Percentiles rank a stretch among this genome's conserved stretches.
Evolutionary conservation across 352 stramenopile species (phyloP).

Genomic region (Phytophthora citrophthora): DNA sequence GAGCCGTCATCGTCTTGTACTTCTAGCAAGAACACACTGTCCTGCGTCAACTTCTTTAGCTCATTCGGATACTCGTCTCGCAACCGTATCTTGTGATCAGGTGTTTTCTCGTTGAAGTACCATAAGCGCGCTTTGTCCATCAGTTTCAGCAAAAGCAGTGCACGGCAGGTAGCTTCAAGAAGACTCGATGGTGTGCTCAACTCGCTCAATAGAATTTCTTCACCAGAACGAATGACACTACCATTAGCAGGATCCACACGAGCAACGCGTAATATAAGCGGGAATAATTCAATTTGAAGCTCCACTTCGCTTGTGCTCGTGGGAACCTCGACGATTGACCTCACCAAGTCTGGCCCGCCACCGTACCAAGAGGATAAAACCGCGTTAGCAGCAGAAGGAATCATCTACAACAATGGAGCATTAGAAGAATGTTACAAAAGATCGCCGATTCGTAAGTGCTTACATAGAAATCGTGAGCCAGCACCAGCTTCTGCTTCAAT

Average conservation of each 20-base stretch:
- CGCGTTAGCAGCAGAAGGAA: slow-evolving; percentile 69
- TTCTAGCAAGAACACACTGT: slow-evolving; percentile 84
- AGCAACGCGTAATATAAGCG: slow-evolving; percentile 78
- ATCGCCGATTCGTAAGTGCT: slow-evolving; percentile 17
- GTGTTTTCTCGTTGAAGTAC: slow-evolving; percentile 81
- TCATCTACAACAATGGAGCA: slow-evolving; percentile 45
- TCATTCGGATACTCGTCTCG: slow-evolving; percentile 50
- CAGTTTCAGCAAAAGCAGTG: slow-evolving; percentile 71
- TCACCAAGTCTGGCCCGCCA: slow-evolving; percentile 71
- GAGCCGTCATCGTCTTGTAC: slow-evolving; percentile 86
- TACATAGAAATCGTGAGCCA: slow-evolving; percentile 83
- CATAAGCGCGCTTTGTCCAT: slow-evolving; percentile 80
- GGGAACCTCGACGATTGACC: slow-evolving; percentile 54
- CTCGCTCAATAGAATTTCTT: slow-evolving; percentile 76
- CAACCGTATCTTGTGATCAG: slow-evolving; percentile 73
- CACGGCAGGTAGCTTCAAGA: slow-evolving; percentile 77
- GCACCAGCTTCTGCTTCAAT: slow-evolving; percentile 75
- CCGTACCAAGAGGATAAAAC: slow-evolving; percentile 83
- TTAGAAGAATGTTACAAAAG: slow-evolving; percentile 1
- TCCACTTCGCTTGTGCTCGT: slow-evolving; percentile 27
- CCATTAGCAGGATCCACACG: slow-evolving; percentile 73
- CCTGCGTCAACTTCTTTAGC: slow-evolving; percentile 68
- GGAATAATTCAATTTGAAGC: slow-evolving; percentile 79
- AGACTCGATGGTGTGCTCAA: slow-evolving; percentile 68
- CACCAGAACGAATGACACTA: slow-evolving; percentile 76